Evolutionary conservation across 306 rosid genomes (phyloP), one percentile per base, ranked within the genome.

Genomic region (Ceratonia siliqua): DNA sequence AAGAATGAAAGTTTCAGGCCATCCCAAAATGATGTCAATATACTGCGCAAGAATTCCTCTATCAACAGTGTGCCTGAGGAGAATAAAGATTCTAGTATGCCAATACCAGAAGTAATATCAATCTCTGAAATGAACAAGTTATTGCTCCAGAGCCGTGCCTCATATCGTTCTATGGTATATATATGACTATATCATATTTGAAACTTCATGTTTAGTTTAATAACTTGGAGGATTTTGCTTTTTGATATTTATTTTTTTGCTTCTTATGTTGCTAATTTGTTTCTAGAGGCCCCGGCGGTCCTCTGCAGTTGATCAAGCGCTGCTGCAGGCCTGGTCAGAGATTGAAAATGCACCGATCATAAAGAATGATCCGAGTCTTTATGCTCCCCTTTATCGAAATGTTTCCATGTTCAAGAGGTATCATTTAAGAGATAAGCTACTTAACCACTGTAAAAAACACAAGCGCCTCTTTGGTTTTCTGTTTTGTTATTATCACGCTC

Each of bases 341-440:
- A 87, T 94, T 32, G 89, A 92, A 82, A 90, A 88, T 59, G 96
- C 95, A 70, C 96, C 93, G 21, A 22, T 67, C 25, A 75, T 86
- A 32, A 68, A 82, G 6, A 68, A 86, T 46, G 89, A 78, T 77
- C 85, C 82, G 21, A 68, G 61, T 43, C 93, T 94, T 43, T 82
- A 90, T 35, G 83, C 96, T 35, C 90, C 95, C 18, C 72, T 94
- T 59, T 94, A 81, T 72, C 85, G 82, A 62, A 94, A 94, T 59
- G 76, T 90, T 83, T 91, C 98, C 64, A 81, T 46, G 79, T 91
- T 94, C 87, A 87, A 76, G 82, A 90, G 92, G 98, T 88, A 79
- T 71, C 5, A 33, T 4, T 1, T 1, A 4, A 33, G 45, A 39
- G 13, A 32, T 25, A 56, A 14, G 61, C 27, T 45, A 61, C 30